Percentiles rank a stretch among this genome's conserved stretches.
Evolutionary conservation across 306 rosid species (phyloP).

Genomic region (Spatholobus suberectus): DNA sequence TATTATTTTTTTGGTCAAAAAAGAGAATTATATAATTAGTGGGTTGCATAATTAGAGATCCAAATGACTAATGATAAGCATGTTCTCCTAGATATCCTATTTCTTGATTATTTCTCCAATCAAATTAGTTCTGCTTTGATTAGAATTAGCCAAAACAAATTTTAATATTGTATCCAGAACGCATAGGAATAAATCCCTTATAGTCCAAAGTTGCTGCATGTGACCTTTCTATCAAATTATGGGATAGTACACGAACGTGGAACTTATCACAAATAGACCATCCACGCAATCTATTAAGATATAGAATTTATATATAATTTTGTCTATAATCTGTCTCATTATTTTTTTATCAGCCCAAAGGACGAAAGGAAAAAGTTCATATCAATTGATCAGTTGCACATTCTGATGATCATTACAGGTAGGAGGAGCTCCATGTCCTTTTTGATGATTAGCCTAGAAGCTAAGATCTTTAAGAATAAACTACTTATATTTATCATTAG

Average conservation of each 20-base stretch:
- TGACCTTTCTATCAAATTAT: slow-evolving; percentile 51
- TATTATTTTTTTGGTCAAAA: not conserved
- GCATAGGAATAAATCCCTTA: slow-evolving; percentile 42
- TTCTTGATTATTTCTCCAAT: slow-evolving; percentile 61
- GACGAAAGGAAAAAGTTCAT: slow-evolving; percentile 31
- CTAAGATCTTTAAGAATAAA: slow-evolving; percentile 46
- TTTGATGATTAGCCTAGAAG: slow-evolving; percentile 51
- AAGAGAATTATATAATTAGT: slow-evolving; percentile 39
- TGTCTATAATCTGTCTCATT: slow-evolving; percentile 31
- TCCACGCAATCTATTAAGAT: slow-evolving; percentile 49
- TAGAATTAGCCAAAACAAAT: slow-evolving; percentile 39
- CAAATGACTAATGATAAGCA: slow-evolving; percentile 60
- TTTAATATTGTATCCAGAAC: slow-evolving; percentile 28
- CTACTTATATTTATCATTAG: slow-evolving; percentile 47
- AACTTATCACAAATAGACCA: slow-evolving; percentile 46
- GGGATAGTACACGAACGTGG: slow-evolving; percentile 62
- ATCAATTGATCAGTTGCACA: slow-evolving; percentile 48
- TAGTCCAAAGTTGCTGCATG: slow-evolving; percentile 66
- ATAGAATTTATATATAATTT: slow-evolving; percentile 35
- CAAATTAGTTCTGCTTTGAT: slow-evolving; percentile 48
- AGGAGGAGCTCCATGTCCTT: slow-evolving; percentile 57
- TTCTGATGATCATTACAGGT: slow-evolving; percentile 56
- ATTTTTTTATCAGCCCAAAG: slow-evolving; percentile 35
- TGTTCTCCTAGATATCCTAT: slow-evolving; percentile 64
- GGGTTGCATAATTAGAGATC: slow-evolving; percentile 64